phyloP scores from a whole-genome alignment of 805 yeast genomes.

The Saitoella complicata region DNA sequence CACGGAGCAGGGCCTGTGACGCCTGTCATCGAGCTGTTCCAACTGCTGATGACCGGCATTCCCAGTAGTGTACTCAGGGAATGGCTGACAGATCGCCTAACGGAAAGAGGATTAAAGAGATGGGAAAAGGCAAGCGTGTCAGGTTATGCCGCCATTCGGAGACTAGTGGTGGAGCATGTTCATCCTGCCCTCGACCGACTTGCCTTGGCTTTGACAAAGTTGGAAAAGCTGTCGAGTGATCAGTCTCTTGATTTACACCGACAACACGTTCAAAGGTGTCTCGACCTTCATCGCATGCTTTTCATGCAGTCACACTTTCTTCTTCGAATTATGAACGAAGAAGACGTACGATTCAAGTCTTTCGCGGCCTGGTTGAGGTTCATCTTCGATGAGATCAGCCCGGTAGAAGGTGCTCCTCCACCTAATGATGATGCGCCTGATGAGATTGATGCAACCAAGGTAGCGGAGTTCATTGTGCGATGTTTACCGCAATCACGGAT shows the following conservation, averaged over 20 bases:
- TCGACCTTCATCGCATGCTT: conserved; percentile 6
- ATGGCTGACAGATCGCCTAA: conserved; percentile 9
- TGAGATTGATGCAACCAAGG: conserved; percentile 7
- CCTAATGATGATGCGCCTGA: conserved; percentile 2
- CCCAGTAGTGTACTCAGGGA: conserved; percentile 4
- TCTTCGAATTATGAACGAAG: conserved; percentile 9
- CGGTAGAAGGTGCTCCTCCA: conserved; percentile 1
- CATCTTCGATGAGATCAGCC: conserved; percentile 4
- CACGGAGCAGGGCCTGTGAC: neutral
- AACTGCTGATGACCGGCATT: conserved; percentile 11
- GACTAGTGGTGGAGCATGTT: conserved; percentile 7
- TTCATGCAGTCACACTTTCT: conserved; percentile 4
- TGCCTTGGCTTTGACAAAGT: too few relatives aligned
- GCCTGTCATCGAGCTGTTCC: conserved; percentile 4
- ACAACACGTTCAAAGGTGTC: too few relatives aligned
- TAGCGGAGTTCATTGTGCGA: conserved; percentile 7
- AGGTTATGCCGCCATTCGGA: conserved; percentile 8
- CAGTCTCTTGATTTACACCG: too few relatives aligned
- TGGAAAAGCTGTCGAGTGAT: too few relatives aligned
- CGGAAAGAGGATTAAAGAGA: conserved; percentile 10
- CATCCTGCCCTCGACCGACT: conserved; percentile 15
- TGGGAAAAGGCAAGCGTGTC: conserved; percentile 9
- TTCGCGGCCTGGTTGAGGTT: conserved; percentile 12
- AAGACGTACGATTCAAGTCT: conserved; percentile 5
- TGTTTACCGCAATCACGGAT: conserved; percentile 2